Conservation (phyloP, 2,329 filamentous ascomycete species). For the Epichloe bromicola region DNA sequence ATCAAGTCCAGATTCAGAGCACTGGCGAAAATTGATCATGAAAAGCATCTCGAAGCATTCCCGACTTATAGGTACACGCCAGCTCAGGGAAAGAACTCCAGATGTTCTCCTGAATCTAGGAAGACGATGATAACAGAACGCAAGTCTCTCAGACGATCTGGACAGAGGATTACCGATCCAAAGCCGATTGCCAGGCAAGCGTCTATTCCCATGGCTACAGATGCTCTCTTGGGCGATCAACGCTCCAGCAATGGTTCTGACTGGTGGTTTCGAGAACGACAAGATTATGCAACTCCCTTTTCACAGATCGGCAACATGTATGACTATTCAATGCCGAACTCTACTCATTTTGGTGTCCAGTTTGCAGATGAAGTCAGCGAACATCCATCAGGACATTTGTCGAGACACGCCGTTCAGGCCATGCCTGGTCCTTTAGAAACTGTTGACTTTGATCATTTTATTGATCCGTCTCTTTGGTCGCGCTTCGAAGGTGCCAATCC, state of each 20-base stretch:
- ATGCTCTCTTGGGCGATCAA: background rate
- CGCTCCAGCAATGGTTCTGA: background rate
- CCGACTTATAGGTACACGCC: conserved; percentile 92
- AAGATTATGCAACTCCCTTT: background rate
- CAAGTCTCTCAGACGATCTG: conserved; percentile 31
- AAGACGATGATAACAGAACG: conserved; percentile 10
- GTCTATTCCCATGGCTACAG: background rate
- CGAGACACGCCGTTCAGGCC: background rate
- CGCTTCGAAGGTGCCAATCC: background rate
- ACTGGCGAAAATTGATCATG: conserved; percentile 66
- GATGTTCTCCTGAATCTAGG: conserved; percentile 4
- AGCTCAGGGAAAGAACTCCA: conserved; percentile 44
- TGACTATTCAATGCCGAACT: background rate
- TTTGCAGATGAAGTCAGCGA: background rate
- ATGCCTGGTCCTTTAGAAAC: background rate
- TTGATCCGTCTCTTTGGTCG: conserved; percentile 5
- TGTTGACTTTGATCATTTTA: conserved; percentile 1
- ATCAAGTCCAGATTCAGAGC: conserved; percentile 64
- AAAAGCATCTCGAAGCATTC: conserved; percentile 74
- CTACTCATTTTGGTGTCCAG: background rate
- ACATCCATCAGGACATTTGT: background rate
- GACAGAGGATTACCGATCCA: background rate
- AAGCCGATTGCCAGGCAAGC: background rate
- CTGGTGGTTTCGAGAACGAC: conserved; percentile 1
- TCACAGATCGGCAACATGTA: background rate